Evolutionary conservation across 768 basidiomycete species (phyloP), one percentile per base, ranked within the genome.

Genomic region (Termitomyces sp.): DNA sequence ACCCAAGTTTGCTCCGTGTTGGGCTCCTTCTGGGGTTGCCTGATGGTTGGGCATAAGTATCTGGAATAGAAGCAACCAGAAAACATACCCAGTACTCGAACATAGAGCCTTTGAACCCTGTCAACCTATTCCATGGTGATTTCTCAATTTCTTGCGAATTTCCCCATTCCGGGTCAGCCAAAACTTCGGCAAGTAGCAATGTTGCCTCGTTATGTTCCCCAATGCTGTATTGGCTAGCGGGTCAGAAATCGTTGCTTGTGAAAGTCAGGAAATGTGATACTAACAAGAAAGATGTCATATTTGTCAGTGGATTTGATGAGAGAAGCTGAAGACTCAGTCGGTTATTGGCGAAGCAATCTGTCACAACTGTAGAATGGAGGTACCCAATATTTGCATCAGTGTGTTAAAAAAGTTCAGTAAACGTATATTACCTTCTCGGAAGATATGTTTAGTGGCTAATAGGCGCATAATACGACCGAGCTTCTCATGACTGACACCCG

Each of bases 291-390:
- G 64, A 65, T 7, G 64, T 61, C 3, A 72, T 54, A 22, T 55
- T 58, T 10, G 63, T 60, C 1, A 74, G 54, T 3, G 69, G 66
- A 30, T 71, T 68, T 2, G 62, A 60, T 5, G 72, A 72, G 1
- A 70, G 48, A 1, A 76, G 63, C 32, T 66, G 61, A 37, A 71
- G 57, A 51, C 71, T 73, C 1, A 78, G 63, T 0, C 75, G 68
- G 58, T 75, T 78, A 53, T 78, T 76, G 2, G 71, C 70, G 51
- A 74, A 77, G 0, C 73, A 70, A 45, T 74, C 67, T 12, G 60
- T 60, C 24, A 61, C 59, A 2, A 76, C 74, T 75, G 14, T 32
- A n/a, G 22, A 28, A 43, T 17, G 21, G 24, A 32, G n/a, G 17
- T 46, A 46, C 10, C 0, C 7, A 50, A 14, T 19, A 11, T 50